Percentiles rank a stretch among this genome's conserved stretches.
phyloP scores from a whole-genome alignment of 1,284 basidiomycete species.

The Gomphus bonarii region DNA sequence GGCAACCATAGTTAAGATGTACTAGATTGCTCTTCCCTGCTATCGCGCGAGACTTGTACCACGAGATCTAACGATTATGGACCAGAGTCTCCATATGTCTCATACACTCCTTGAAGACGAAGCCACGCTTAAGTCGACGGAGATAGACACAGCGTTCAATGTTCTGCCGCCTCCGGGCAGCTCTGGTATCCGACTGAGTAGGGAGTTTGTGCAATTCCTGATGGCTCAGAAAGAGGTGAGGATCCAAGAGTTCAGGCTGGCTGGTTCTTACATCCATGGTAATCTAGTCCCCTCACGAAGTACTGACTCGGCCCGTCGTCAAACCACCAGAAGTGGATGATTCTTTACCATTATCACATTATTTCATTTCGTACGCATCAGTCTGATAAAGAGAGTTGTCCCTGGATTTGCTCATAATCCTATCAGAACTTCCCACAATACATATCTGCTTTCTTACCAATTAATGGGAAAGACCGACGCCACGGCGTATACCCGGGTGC shows the following conservation, averaged over 20 bases:
- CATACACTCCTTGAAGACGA: not conserved
- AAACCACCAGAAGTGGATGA: conserved; percentile 28
- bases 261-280: not conserved
- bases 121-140: conserved; percentile 6
- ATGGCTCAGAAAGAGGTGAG: not conserved
- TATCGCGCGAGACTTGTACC: not conserved
- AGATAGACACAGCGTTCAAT: conserved; percentile 7
- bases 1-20: no score
- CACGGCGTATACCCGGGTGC: conserved; percentile 44
- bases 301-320: conserved; percentile 29
- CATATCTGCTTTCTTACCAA: conserved; percentile 53
- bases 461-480: conserved; percentile 46
- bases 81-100: not conserved
- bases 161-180: not conserved
- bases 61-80: not conserved
- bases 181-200: conserved; percentile 1
- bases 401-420: not conserved
- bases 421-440: conserved; percentile 51
- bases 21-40: not conserved
- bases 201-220: conserved; percentile 9
- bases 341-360: conserved; percentile 37
- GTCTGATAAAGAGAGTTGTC: not conserved
- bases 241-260: not conserved
- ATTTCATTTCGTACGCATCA: conserved; percentile 44
- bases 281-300: conserved; percentile 24